These are phyloP conservation scores for Candida tetrigidarum DNA, from an alignment of 1,139 yeast genomes.

Conservation along the genomic window DNA sequence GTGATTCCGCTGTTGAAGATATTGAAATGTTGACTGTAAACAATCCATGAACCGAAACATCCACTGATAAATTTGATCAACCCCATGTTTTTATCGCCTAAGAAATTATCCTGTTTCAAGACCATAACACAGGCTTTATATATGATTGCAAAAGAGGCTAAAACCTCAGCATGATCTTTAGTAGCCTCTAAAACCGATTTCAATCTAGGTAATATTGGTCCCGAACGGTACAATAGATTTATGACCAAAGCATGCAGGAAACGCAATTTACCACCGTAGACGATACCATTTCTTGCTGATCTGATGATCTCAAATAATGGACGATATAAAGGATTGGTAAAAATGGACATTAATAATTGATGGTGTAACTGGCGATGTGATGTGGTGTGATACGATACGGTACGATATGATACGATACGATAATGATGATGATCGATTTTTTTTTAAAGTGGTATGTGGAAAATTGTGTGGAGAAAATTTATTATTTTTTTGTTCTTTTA, in stretches of 20 bases:
- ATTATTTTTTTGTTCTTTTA: neutral
- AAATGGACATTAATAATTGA: conserved; percentile 23
- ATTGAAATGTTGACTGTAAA: conserved; percentile 61
- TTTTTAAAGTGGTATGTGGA: neutral
- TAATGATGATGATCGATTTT: too few relatives aligned
- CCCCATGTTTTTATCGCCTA: conserved; percentile 35
- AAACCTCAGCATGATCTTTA: conserved; percentile 64
- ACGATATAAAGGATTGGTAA: conserved; percentile 34
- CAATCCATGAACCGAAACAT: conserved; percentile 62
- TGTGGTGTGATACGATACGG: neutral
- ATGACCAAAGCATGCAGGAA: conserved; percentile 77
- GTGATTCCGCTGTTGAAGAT: conserved; percentile 54
- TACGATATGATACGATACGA: neutral
- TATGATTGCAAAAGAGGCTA: conserved; percentile 68
- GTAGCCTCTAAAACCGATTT: conserved; percentile 60
- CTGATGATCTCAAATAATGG: conserved; percentile 45
- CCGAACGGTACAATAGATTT: conserved; percentile 56
- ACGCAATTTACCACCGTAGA: conserved; percentile 75
- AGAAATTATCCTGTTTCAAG: conserved; percentile 36
- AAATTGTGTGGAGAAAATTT: neutral
- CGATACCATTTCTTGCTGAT: conserved; percentile 55
- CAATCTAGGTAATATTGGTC: conserved; percentile 51
- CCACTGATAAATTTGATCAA: conserved; percentile 64
- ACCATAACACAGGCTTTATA: conserved; percentile 50
- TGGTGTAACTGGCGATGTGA: neutral